phyloP scores from a whole-genome alignment of 169 alveolate genomes.

The Plasmodium cynomolgi region DNA sequence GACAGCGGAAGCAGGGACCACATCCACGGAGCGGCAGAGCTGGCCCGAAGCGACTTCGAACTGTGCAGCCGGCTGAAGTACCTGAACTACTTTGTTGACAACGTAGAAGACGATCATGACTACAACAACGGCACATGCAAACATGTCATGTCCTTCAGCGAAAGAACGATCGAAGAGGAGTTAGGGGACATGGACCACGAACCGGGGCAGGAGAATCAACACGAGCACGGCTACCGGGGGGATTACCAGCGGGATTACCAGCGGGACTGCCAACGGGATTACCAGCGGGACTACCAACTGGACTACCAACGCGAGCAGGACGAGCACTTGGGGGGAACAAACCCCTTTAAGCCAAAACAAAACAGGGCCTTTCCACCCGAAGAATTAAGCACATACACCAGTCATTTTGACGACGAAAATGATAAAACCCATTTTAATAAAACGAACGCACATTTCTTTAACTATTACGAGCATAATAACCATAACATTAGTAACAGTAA shows the following conservation, averaged over 20 bases:
- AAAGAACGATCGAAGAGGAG: slow-evolving; percentile 19
- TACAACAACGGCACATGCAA: background rate
- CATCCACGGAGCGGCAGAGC: background rate
- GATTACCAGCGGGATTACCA: no score
- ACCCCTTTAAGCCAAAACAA: background rate
- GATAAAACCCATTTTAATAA: slow-evolving; percentile 22
- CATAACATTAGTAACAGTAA: background rate
- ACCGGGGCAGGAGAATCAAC: background rate
- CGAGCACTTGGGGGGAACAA: background rate
- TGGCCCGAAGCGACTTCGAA: slow-evolving; percentile 1
- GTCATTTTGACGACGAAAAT: slow-evolving; percentile 14
- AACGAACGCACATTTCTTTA: background rate
- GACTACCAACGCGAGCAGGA: background rate
- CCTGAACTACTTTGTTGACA: slow-evolving; percentile 6
- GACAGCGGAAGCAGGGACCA: background rate
- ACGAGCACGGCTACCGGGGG: no score
- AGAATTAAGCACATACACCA: slow-evolving; percentile 1
- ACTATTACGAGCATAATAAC: slow-evolving; percentile 2
- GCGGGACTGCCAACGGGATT: background rate
- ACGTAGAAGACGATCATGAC: background rate
- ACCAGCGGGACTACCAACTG: no score
- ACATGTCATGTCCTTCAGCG: slow-evolving; percentile 26
- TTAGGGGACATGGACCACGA: background rate
- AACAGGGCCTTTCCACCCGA: slow-evolving; percentile 3
- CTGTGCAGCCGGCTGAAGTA: background rate